Percentiles rank a stretch among this genome's conserved stretches.
These are phyloP conservation scores for Syzygium jambos DNA, from an alignment of 345 rosid species.

Conservation along the genomic window DNA sequence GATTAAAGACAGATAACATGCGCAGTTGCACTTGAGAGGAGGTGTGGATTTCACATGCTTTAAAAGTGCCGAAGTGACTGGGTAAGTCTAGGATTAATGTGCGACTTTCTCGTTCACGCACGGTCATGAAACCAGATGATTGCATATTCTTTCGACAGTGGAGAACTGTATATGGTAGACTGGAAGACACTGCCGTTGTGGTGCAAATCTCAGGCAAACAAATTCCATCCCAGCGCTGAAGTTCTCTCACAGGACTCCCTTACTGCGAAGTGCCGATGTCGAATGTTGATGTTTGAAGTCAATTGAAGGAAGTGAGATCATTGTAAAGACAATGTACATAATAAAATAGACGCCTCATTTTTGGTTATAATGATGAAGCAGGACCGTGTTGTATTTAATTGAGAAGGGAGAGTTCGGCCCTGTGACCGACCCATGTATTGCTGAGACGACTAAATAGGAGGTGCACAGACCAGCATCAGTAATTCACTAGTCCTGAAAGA, in stretches of 20 bases:
- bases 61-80: background rate
- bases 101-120: background rate
- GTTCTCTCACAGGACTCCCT: background rate
- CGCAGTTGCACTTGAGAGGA: background rate
- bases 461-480: background rate
- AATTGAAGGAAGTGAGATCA: background rate
- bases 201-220: background rate
- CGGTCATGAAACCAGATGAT: background rate
- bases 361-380: background rate
- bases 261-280: background rate
- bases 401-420: background rate
- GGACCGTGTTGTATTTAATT: background rate
- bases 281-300: background rate
- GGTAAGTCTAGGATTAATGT: background rate
- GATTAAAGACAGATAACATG: constrained; percentile 25
- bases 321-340: background rate
- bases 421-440: background rate
- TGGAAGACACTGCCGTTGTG: background rate
- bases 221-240: background rate
- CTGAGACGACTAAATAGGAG: background rate
- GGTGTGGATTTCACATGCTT: background rate
- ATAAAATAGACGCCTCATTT: background rate
- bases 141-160: background rate
- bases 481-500: background rate
- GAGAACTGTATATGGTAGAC: background rate